Evolutionary conservation across 306 rosid species (phyloP).

Genomic region (Cicer chorassanicum): DNA sequence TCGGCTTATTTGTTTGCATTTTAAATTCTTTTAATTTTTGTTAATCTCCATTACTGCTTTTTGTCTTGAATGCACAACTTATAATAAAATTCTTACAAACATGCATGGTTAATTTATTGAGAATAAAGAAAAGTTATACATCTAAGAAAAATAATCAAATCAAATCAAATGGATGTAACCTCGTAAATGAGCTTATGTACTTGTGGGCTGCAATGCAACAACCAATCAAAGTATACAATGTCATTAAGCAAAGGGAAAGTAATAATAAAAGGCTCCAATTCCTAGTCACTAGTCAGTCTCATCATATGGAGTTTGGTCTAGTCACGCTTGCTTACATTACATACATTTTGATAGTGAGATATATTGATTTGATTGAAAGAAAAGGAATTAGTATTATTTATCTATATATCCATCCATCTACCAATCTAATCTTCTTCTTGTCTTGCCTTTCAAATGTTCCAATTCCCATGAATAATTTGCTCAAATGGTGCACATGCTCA

Average conservation of each 20-base stretch:
- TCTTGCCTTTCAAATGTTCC: conserved; percentile 50
- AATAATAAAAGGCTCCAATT: conserved; percentile 1
- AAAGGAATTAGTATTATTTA: conserved; percentile 46
- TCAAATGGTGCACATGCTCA: conserved; percentile 41
- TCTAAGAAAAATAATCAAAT: conserved; percentile 8
- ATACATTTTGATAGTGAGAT: conserved; percentile 50
- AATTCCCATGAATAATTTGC: conserved; percentile 48
- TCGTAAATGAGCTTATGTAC: conserved; percentile 29
- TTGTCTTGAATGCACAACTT: background rate
- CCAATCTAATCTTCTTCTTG: conserved; percentile 40
- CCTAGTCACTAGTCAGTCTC: background rate
- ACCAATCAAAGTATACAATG: conserved; percentile 38
- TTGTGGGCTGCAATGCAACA: conserved; percentile 43
- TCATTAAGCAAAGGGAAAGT: conserved; percentile 36
- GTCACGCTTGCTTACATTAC: conserved; percentile 50
- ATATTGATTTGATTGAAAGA: conserved; percentile 55
- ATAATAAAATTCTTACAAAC: background rate
- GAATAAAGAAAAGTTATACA: background rate
- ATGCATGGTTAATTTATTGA: background rate
- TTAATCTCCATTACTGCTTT: conserved; percentile 31
- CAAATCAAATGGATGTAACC: conserved; percentile 27
- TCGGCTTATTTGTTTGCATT: background rate
- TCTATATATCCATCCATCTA: conserved; percentile 41
- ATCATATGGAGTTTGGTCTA: conserved; percentile 55
- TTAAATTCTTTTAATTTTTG: conserved; percentile 19